Conservation (phyloP, 495 filamentous ascomycete species). For the Penicillium chermesinum region DNA sequence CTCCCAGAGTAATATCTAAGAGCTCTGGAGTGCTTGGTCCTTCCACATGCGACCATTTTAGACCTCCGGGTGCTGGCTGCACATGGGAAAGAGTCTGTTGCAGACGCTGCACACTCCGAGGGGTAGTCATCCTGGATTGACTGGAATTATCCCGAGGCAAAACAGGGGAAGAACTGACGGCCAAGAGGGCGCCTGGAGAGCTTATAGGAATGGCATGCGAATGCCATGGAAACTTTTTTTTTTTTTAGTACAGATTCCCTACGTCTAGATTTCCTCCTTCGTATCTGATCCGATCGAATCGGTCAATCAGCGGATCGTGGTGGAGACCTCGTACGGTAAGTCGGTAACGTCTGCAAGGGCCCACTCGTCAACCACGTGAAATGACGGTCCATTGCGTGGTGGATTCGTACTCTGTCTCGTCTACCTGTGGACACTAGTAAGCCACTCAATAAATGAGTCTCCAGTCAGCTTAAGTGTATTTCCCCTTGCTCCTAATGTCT, state of each 20-base stretch:
- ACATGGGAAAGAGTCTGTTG: slow-evolving; percentile 38
- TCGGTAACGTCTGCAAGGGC: neutral
- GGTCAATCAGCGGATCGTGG: slow-evolving; percentile 2
- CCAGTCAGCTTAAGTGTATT: too few relatives aligned
- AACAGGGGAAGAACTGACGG: neutral
- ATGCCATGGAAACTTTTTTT: slow-evolving; percentile 1
- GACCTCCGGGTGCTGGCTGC: slow-evolving; percentile 16
- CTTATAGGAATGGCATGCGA: slow-evolving; percentile 2
- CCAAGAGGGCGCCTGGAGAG: neutral
- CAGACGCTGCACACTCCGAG: slow-evolving; percentile 29
- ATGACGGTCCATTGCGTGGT: too few relatives aligned
- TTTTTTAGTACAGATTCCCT: neutral
- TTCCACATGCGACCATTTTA: slow-evolving; percentile 46
- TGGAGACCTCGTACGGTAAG: neutral
- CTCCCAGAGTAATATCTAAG: slow-evolving; percentile 56
- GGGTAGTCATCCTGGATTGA: slow-evolving; percentile 20
- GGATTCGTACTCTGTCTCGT: too few relatives aligned
- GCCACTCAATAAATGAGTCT: too few relatives aligned
- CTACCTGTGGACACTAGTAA: too few relatives aligned
- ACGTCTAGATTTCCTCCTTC: neutral
- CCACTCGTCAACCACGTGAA: neutral
- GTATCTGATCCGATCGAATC: slow-evolving; percentile 5
- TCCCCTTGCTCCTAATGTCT: too few relatives aligned
- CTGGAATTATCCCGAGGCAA: neutral
- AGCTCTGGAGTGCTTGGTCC: slow-evolving; percentile 57